phyloP scores from a whole-genome alignment of 208 protist species.

The Herpetomonas tarakana region DNA sequence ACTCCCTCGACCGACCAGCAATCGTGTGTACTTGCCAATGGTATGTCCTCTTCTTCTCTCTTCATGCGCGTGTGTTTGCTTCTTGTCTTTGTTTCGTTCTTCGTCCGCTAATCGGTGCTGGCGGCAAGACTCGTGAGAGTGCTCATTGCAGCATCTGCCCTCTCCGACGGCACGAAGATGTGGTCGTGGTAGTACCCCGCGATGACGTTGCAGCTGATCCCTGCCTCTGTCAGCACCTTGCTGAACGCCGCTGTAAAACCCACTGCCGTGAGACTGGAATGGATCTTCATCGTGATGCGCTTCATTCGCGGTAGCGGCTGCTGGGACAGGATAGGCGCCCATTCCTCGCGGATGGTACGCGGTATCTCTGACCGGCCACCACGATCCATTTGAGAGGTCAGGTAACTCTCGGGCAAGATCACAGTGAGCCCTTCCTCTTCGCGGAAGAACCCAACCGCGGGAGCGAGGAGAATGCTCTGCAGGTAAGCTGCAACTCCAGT shows the following conservation, averaged over 20 bases:
- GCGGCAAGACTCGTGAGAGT: background rate
- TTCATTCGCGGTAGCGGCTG: conserved; percentile 18
- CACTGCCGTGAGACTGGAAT: conserved; percentile 42
- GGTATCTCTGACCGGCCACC: background rate
- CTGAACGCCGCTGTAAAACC: conserved; percentile 49
- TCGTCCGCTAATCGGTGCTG: too few species aligned
- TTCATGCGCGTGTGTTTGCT: too few species aligned
- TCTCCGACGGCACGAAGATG: conserved; percentile 30
- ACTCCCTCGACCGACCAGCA: too few species aligned
- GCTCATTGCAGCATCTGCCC: conserved; percentile 14
- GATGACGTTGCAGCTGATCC: conserved; percentile 48
- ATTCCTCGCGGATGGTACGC: background rate
- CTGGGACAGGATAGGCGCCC: conserved; percentile 1
- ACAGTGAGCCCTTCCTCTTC: conserved; percentile 30
- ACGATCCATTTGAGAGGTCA: conserved; percentile 2
- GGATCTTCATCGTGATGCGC: conserved; percentile 47
- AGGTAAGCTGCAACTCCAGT: conserved; percentile 8
- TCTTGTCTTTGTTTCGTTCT: too few species aligned
- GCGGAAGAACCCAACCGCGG: conserved; percentile 18
- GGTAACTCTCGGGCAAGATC: conserved; percentile 21
- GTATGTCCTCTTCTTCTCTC: too few species aligned
- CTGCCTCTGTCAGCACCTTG: conserved; percentile 23
- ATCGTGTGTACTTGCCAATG: too few species aligned
- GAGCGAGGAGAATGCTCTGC: conserved; percentile 2
- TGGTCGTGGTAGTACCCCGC: conserved; percentile 45